Evolutionary conservation across 345 rosid genomes (phyloP).

Genomic region (Pistacia vera): DNA sequence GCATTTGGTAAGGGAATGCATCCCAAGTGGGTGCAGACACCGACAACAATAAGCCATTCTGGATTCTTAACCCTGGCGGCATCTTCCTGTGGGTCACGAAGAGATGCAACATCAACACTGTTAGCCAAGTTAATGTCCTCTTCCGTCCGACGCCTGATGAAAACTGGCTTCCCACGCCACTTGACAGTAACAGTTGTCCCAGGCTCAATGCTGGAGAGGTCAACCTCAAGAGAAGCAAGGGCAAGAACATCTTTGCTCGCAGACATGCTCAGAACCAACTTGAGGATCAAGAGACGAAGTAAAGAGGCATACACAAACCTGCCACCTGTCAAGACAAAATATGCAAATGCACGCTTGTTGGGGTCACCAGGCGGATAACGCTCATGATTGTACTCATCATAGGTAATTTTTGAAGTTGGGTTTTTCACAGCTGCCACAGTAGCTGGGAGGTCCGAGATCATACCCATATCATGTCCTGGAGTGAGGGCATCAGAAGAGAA

Average conservation of each 20-base stretch:
- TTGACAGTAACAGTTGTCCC: slow-evolving; percentile 64
- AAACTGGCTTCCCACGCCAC: slow-evolving; percentile 75
- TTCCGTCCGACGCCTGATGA: slow-evolving; percentile 62
- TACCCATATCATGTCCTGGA: slow-evolving; percentile 40
- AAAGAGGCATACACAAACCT: slow-evolving; percentile 68
- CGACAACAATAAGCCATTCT: slow-evolving; percentile 64
- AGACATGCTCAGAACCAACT: slow-evolving; percentile 70
- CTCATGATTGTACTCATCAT: slow-evolving; percentile 65
- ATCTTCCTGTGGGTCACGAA: slow-evolving; percentile 66
- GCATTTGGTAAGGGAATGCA: slow-evolving; percentile 70
- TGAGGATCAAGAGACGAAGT: slow-evolving; percentile 59
- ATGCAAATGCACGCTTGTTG: slow-evolving; percentile 72
- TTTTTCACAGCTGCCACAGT: slow-evolving; percentile 63
- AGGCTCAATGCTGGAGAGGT: slow-evolving; percentile 58
- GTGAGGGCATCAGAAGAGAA: slow-evolving; percentile 53
- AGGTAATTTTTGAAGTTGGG: slow-evolving; percentile 49
- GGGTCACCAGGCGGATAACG: slow-evolving; percentile 68
- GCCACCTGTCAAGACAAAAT: slow-evolving; percentile 63
- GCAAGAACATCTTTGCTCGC: slow-evolving; percentile 73
- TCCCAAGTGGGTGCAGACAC: slow-evolving; percentile 68
- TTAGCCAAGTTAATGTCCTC: slow-evolving; percentile 61
- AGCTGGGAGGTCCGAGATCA: slow-evolving; percentile 48
- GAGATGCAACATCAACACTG: slow-evolving; percentile 53
- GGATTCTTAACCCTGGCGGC: slow-evolving; percentile 56
- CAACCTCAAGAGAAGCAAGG: slow-evolving; percentile 69